phyloP scores from a whole-genome alignment of 1,284 basidiomycete species.

The Cutaneotrichosporon sp. region DNA sequence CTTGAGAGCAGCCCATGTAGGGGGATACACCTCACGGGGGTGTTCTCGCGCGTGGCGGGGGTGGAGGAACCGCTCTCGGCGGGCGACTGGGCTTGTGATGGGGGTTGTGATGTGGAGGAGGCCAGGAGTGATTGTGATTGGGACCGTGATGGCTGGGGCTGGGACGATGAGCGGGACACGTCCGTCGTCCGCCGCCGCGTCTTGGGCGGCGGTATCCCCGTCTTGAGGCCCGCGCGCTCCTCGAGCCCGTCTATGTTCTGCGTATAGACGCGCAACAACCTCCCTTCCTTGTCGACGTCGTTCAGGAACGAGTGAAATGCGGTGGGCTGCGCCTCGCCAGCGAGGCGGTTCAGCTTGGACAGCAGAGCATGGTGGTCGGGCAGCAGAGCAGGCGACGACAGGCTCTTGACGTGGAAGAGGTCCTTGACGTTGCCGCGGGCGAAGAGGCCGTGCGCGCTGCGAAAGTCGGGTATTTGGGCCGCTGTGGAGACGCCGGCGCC shows the following conservation, averaged over 20 bases:
- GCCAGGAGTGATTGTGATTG: too few species aligned
- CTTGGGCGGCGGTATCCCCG: slow-evolving; percentile 32
- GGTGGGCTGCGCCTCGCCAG: slow-evolving; percentile 74
- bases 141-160: neutral
- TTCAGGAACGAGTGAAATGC: slow-evolving; percentile 78
- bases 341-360: slow-evolving; percentile 74
- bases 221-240: slow-evolving; percentile 73
- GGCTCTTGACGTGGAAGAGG: slow-evolving; percentile 86
- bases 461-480: slow-evolving; percentile 90
- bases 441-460: slow-evolving; percentile 80
- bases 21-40: slow-evolving; percentile 68
- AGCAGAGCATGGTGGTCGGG: slow-evolving; percentile 71
- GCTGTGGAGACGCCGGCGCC: slow-evolving; percentile 90
- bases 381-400: slow-evolving; percentile 66
- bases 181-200: neutral
- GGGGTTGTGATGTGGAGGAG: neutral
- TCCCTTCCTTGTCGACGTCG: slow-evolving; percentile 71
- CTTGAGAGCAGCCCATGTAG: slow-evolving; percentile 81
- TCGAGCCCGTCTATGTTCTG: slow-evolving; percentile 95
- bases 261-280: slow-evolving; percentile 84
- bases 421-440: slow-evolving; percentile 73
- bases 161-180: neutral
- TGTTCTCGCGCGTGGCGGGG: neutral
- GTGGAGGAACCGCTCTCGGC: neutral
- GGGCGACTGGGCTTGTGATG: neutral